Evolutionary conservation across 108 stramenopile genomes (phyloP).

Genomic region (Cylindrotheca fusiformis): DNA sequence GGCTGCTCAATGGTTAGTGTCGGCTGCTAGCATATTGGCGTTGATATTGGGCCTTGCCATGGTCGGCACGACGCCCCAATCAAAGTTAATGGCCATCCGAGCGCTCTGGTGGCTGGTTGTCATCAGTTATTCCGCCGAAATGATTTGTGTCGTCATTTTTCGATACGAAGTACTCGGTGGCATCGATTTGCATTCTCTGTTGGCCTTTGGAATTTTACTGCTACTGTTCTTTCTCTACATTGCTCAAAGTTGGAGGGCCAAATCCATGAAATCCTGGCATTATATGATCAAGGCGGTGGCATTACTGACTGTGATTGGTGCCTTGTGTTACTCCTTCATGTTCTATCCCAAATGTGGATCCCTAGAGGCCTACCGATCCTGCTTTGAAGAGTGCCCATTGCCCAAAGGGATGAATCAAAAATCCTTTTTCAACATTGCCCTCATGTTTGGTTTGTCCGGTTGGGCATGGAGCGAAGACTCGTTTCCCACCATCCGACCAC

Average conservation of each 20-base stretch:
- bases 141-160: not conserved
- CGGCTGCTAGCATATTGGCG: not conserved
- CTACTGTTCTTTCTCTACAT: not conserved
- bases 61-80: not conserved
- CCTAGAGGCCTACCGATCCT: not conserved
- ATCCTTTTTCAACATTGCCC: not conserved
- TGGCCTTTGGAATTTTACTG: not conserved
- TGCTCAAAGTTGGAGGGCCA: not conserved
- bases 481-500: not conserved
- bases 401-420: not conserved
- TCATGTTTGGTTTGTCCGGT: not conserved
- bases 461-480: not conserved
- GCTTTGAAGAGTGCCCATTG: not conserved
- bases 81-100: not conserved
- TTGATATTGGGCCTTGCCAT: not conserved
- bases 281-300: not conserved
- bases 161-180: not conserved
- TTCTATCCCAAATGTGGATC: not conserved
- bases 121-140: not conserved
- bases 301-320: not conserved
- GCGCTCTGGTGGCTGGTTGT: not conserved
- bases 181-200: not conserved
- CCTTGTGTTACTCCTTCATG: not conserved
- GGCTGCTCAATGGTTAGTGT: too few species aligned
- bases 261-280: not conserved